Evolutionary conservation across 106 monocot genomes (phyloP), one percentile per base, ranked within the genome.

Genomic region (Vanilla planifolia): DNA sequence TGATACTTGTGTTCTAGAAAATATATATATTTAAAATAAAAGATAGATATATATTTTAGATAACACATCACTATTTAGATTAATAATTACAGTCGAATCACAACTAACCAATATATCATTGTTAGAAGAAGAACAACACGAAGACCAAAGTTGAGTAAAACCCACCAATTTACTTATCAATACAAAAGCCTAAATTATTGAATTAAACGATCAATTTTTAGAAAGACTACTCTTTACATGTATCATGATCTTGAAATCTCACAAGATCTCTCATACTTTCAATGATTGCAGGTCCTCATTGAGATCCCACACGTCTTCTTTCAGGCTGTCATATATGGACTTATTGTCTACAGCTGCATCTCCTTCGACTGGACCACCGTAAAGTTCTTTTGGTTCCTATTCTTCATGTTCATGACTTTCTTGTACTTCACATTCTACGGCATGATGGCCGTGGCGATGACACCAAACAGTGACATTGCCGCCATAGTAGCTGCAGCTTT

Each of bases 401-500:
- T 61, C 42, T 61, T 61, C 42, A 61, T 61, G 60, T 61, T 25
- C 60, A 32, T 24, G 17, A 61, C 60, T 2, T 42, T 61, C 24
- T 13, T 61, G 15, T 61, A 61, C 60, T 61, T 41, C 42, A 61
- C 60, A 43, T 61, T 41, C 25, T 61, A 61, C 24, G 60, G 60
- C 22, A 61, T 61, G 60, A 40, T 61, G 63, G 63, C 63, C 2
- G 63, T 63, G 6, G 63, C 37, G 16, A 40, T 63, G 45, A 63
- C 63, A 15, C 63, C 63, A 6, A 63, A 63, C 30, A 27, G 26
- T 17, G 27, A 45, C 63, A 63, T 63, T 27, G 41, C 63, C 27
- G 37, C 63, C 30, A 63, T 63, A n/a, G 45, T 46, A 17, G 44
- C 48, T 24, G n/a, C 65, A 1, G 65, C 65, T 51, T 63, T 63